Conservation (phyloP, 306 rosid genomes). For the Quercus cerris region DNA sequence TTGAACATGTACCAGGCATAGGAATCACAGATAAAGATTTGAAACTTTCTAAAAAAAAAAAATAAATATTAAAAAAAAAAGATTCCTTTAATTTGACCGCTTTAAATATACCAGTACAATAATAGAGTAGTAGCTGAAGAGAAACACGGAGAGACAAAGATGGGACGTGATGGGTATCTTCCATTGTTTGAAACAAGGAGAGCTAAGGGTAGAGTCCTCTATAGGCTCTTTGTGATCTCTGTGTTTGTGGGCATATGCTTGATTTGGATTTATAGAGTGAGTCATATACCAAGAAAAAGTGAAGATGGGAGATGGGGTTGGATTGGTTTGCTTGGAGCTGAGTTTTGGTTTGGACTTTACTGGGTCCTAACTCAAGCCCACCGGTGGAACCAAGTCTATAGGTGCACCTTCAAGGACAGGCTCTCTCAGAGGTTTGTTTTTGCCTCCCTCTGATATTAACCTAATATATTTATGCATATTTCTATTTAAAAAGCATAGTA, state of each 20-base stretch:
- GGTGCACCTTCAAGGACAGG: constrained; percentile 48
- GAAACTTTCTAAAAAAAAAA: too few species aligned
- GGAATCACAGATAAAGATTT: too few species aligned
- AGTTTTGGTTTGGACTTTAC: constrained; percentile 79
- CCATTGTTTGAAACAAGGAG: constrained; percentile 61
- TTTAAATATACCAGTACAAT: neutral
- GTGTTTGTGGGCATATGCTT: constrained; percentile 50
- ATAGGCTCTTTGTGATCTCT: constrained; percentile 47
- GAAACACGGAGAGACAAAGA: constrained; percentile 7
- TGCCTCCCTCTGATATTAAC: neutral
- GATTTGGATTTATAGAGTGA: constrained; percentile 62
- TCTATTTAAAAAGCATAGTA: too few species aligned
- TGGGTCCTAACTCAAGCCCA: constrained; percentile 69
- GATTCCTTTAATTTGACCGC: neutral
- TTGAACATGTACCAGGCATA: too few species aligned
- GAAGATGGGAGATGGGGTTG: constrained; percentile 46
- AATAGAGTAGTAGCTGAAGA: neutral
- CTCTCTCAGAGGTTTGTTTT: constrained; percentile 58
- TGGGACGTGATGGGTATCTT: constrained; percentile 12
- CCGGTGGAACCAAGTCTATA: constrained; percentile 57
- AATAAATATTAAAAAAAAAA: too few species aligned
- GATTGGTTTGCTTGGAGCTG: constrained; percentile 62
- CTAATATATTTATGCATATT: neutral
- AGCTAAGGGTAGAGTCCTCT: constrained; percentile 35
- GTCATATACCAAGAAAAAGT: constrained; percentile 26